A percentile compares a stretch with the other conserved stretches of the same genome.
These are phyloP conservation scores for Articulospora tetracladia DNA, from an alignment of 495 filamentous ascomycete genomes.

Conservation along the genomic window DNA sequence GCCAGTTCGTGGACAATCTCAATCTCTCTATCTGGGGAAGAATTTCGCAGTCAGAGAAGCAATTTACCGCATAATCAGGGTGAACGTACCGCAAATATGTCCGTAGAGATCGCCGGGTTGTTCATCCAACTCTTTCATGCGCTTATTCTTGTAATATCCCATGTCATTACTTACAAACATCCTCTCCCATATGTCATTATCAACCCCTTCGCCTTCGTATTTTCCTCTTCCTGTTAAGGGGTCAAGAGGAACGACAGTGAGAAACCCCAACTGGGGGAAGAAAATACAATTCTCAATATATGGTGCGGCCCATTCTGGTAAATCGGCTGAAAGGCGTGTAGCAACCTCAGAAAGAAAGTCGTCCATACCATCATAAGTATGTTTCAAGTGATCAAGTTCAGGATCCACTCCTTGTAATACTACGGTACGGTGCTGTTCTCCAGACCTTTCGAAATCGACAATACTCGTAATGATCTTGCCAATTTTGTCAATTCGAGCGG, in stretches of 20 bases:
- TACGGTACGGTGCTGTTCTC: constrained; percentile 67
- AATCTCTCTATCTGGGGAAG: constrained; percentile 73
- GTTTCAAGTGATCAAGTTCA: constrained; percentile 74
- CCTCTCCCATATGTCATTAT: constrained; percentile 64
- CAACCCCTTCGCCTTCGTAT: constrained; percentile 58
- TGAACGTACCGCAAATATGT: constrained; percentile 66
- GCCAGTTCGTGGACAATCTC: constrained; percentile 81
- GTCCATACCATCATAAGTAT: constrained; percentile 71
- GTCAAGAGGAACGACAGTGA: constrained; percentile 71
- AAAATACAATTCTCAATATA: constrained; percentile 68
- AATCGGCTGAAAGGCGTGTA: constrained; percentile 51
- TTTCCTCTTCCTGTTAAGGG: constrained; percentile 53
- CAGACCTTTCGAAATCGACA: constrained; percentile 80
- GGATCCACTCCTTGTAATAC: constrained; percentile 70
- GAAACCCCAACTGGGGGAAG: constrained; percentile 88
- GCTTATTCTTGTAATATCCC: constrained; percentile 83
- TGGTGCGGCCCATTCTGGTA: constrained; percentile 54
- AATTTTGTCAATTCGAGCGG: constrained; percentile 52
- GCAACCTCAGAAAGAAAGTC: constrained; percentile 65
- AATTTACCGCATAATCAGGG: background rate
- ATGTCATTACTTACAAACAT: constrained; percentile 70
- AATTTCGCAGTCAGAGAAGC: constrained; percentile 9
- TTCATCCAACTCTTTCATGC: constrained; percentile 81
- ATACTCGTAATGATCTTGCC: constrained; percentile 69
- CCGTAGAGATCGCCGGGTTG: constrained; percentile 83